A percentile compares a stretch with the other conserved stretches of the same genome.
Evolutionary conservation across 306 rosid species (phyloP).

Genomic region (Fragaria vesca): DNA sequence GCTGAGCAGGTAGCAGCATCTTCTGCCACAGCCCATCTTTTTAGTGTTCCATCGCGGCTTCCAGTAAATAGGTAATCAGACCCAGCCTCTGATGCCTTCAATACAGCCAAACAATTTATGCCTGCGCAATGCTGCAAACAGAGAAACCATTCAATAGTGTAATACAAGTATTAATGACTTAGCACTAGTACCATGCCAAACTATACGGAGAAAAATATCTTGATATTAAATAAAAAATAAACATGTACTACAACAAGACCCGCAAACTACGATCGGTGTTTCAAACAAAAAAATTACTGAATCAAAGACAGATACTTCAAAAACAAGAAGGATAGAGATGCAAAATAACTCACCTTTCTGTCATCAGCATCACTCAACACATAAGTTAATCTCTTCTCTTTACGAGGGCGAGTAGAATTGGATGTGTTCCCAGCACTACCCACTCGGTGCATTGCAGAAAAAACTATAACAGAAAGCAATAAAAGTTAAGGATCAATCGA

Average conservation of each 20-base stretch:
- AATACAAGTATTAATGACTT: constrained; percentile 14
- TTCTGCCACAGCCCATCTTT: constrained; percentile 76
- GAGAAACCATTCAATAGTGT: constrained; percentile 28
- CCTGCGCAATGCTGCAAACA: constrained; percentile 92
- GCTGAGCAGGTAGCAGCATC: constrained; percentile 80
- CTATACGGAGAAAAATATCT: background rate
- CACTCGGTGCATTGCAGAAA: constrained; percentile 94
- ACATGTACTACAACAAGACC: background rate
- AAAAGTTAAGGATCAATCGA: constrained; percentile 4
- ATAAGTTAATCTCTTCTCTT: constrained; percentile 90
- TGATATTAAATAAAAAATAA: background rate
- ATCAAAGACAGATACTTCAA: background rate
- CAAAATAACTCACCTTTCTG: constrained; percentile 57
- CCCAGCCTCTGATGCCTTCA: constrained; percentile 52
- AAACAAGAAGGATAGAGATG: constrained; percentile 17
- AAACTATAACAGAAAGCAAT: constrained; percentile 24
- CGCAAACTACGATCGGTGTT: background rate
- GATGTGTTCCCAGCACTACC: constrained; percentile 88
- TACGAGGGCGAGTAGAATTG: constrained; percentile 86
- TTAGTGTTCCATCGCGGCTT: constrained; percentile 96
- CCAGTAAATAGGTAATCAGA: constrained; percentile 84
- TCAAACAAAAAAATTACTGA: background rate
- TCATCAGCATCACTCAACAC: constrained; percentile 82
- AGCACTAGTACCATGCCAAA: background rate
- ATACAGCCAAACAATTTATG: constrained; percentile 78